Percentiles rank a stretch among this genome's conserved stretches.
phyloP scores from a whole-genome alignment of 768 basidiomycete genomes.

The Tulasnella sp. region DNA sequence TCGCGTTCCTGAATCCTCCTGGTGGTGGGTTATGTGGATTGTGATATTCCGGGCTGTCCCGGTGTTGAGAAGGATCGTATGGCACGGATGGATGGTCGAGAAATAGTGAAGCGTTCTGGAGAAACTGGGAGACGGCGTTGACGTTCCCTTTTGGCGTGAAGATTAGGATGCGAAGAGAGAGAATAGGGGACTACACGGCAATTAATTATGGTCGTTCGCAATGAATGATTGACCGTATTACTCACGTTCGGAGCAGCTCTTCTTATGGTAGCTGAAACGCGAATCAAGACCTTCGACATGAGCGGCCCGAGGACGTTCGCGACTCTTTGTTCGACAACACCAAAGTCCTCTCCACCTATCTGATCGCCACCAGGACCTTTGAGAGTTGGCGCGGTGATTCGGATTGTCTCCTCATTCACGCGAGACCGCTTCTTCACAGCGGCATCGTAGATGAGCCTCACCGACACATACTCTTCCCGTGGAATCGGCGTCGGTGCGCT shows the following conservation, averaged over 20 bases:
- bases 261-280: constrained; percentile 64
- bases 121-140: constrained; percentile 61
- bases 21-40: constrained; percentile 85
- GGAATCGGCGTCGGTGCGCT: constrained; percentile 30
- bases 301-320: constrained; percentile 70
- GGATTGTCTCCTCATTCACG: constrained; percentile 49
- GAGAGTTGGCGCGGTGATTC: constrained; percentile 54
- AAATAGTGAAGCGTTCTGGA: constrained; percentile 54
- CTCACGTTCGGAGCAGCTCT: constrained; percentile 35
- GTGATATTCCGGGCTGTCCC: constrained; percentile 54
- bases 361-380: constrained; percentile 42
- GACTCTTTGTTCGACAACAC: constrained; percentile 76
- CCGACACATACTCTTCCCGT: constrained; percentile 48
- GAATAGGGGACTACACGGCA: constrained; percentile 53
- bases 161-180: constrained; percentile 75
- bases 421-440: constrained; percentile 38
- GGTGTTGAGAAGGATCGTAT: constrained; percentile 45
- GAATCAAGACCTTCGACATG: constrained; percentile 73
- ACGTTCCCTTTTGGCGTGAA: constrained; percentile 94
- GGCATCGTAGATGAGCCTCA: constrained; percentile 62
- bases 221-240: constrained; percentile 15
- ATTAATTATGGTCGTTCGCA: background rate
- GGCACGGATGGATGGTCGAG: constrained; percentile 71
- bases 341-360: constrained; percentile 55
- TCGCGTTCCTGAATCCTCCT: constrained; percentile 38